A percentile compares a stretch with the other conserved stretches of the same genome.
phyloP scores from a whole-genome alignment of 2,329 filamentous ascomycete genomes.

The Microdochium nivale region DNA sequence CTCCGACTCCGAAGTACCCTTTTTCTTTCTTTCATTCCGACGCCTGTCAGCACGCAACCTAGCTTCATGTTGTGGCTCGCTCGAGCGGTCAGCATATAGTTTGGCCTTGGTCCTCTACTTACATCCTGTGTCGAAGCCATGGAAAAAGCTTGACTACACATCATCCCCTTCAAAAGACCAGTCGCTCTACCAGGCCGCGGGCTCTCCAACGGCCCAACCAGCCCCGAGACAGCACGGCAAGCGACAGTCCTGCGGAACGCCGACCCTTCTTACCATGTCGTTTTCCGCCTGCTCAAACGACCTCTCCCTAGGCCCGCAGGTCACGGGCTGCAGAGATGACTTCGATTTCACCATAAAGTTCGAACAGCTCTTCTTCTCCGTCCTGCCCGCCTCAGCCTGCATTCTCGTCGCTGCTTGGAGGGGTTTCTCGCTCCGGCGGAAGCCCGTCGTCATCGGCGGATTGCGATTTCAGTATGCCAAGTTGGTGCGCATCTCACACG shows the following conservation, averaged over 20 bases:
- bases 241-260: no score
- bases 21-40: not conserved
- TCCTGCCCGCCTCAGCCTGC: conserved; percentile 31
- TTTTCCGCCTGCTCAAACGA: conserved; percentile 20
- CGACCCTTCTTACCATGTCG: conserved; percentile 1
- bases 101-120: no score
- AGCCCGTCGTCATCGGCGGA: conserved; percentile 24
- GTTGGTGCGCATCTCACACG: conserved; percentile 8
- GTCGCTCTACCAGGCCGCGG: no score
- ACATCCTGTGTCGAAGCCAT: no score
- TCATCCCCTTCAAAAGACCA: no score
- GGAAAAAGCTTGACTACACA: no score
- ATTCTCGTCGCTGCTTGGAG: conserved; percentile 24
- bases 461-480: conserved; percentile 22
- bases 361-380: conserved; percentile 35
- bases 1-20: not conserved
- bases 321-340: conserved; percentile 35
- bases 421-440: conserved; percentile 18
- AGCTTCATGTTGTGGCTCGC: not conserved
- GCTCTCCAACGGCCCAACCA: no score
- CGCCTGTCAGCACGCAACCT: not conserved
- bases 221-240: no score
- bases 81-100: not conserved
- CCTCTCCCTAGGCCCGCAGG: conserved; percentile 30
- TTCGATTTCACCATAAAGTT: conserved; percentile 44